phyloP scores from a whole-genome alignment of 257 asterid genomes.

The Cynanchum wilfordii region DNA sequence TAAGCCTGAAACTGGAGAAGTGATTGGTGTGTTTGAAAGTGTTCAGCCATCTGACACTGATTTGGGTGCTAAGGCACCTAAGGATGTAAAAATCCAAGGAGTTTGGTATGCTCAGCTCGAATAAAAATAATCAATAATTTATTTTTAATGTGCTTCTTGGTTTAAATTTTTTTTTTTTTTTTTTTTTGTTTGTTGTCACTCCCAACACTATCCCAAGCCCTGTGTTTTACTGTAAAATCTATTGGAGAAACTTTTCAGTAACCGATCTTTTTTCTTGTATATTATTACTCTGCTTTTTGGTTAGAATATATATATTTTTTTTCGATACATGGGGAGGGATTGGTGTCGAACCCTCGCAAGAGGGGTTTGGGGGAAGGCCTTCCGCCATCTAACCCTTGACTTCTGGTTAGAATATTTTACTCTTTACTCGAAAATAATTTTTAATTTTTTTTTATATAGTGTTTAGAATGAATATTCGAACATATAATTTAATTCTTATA shows the following conservation, averaged over 20 bases:
- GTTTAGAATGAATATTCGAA: no score
- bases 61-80: slow-evolving; percentile 88
- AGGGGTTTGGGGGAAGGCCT: no score
- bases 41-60: slow-evolving; percentile 96
- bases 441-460: no score
- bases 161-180: slow-evolving; percentile 30
- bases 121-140: slow-evolving; percentile 11
- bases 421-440: no score
- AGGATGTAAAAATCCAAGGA: slow-evolving; percentile 95
- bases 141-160: slow-evolving; percentile 22
- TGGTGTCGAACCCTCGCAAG: no score
- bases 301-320: no score
- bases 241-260: slow-evolving; percentile 28
- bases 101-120: slow-evolving; percentile 97
- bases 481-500: no score
- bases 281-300: slow-evolving; percentile 23
- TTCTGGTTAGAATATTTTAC: no score
- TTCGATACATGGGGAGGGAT: no score
- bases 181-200: slow-evolving; percentile 32
- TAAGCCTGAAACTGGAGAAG: slow-evolving; percentile 94
- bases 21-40: slow-evolving; percentile 94
- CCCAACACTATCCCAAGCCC: slow-evolving; percentile 8
- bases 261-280: slow-evolving; percentile 40
- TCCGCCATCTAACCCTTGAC: no score
- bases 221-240: slow-evolving; percentile 21